These are phyloP conservation scores for Botrytis medusae DNA, from an alignment of 2,329 filamentous ascomycete species.

Conservation along the genomic window DNA sequence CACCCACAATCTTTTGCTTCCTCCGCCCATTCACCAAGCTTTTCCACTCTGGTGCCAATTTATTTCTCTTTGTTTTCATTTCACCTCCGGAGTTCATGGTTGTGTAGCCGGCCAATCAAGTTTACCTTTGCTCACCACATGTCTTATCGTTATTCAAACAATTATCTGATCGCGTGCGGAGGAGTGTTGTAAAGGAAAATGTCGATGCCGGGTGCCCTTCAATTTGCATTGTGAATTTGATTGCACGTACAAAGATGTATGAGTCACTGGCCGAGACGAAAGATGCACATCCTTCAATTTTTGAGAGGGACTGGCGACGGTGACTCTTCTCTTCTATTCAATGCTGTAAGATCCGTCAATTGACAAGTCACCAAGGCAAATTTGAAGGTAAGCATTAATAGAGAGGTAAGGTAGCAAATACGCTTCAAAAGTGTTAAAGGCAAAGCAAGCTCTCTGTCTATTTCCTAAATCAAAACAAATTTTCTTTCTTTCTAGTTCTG, in stretches of 20 bases:
- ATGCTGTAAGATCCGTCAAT: background rate
- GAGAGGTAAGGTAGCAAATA: background rate
- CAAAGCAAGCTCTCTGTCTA: background rate
- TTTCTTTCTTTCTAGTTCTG: background rate
- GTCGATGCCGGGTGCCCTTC: background rate
- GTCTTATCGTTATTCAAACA: background rate
- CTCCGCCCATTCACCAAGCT: conserved; percentile 14
- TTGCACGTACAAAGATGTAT: background rate
- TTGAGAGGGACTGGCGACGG: background rate
- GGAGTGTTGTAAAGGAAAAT: background rate
- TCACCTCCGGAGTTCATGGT: background rate
- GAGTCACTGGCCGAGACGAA: conserved; percentile 10
- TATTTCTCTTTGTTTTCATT: background rate
- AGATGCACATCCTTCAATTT: background rate
- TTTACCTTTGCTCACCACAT: background rate
- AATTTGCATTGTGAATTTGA: background rate
- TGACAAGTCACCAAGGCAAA: too few relatives aligned
- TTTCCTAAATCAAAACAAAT: background rate
- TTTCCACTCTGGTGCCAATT: conserved; percentile 17
- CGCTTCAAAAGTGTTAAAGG: background rate
- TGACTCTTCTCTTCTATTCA: background rate
- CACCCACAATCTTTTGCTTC: background rate
- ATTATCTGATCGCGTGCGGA: background rate
- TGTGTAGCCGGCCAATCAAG: background rate
- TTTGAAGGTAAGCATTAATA: background rate